Conservation (phyloP, 495 filamentous ascomycete species). For the Penicillium psychrofluorescens region DNA sequence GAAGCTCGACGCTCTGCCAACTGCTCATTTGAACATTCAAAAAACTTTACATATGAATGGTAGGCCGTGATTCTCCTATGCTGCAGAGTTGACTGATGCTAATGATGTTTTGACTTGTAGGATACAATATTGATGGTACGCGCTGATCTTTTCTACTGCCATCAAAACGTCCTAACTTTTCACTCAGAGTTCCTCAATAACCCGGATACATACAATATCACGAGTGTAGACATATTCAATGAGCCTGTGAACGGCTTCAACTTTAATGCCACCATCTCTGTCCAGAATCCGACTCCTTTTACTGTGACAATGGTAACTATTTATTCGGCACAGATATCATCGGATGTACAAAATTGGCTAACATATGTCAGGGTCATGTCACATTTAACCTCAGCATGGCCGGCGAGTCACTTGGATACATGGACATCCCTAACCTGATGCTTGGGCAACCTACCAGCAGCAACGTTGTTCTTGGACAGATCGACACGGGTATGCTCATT, state of each 20-base stretch:
- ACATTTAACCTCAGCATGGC: conserved; percentile 22
- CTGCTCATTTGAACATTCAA: conserved; percentile 21
- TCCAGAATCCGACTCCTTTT: conserved; percentile 18
- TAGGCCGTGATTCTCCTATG: no score
- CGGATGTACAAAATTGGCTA: not conserved
- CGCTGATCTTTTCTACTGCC: not conserved
- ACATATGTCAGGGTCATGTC: conserved; percentile 14
- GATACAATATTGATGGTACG: conserved; percentile 20
- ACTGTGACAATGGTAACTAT: conserved; percentile 18
- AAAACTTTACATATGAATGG: conserved; percentile 20
- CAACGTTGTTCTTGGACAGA: conserved; percentile 11
- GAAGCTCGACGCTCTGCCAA: conserved; percentile 17
- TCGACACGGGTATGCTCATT: conserved; percentile 15
- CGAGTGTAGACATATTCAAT: conserved; percentile 13
- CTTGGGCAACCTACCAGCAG: conserved; percentile 7
- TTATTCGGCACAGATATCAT: not conserved
- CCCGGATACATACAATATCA: conserved; percentile 20
- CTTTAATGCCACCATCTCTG: conserved; percentile 21
- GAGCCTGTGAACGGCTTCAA: conserved; percentile 19
- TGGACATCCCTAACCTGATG: conserved; percentile 20
- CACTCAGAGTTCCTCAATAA: conserved; percentile 16
- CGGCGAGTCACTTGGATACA: conserved; percentile 14
- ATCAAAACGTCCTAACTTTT: not conserved
- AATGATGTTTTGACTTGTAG: conserved; percentile 1
- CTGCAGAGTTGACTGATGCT: not conserved